These are phyloP conservation scores for Gossypium gossypioides DNA, from an alignment of 441 rosid genomes.

Conservation along the genomic window DNA sequence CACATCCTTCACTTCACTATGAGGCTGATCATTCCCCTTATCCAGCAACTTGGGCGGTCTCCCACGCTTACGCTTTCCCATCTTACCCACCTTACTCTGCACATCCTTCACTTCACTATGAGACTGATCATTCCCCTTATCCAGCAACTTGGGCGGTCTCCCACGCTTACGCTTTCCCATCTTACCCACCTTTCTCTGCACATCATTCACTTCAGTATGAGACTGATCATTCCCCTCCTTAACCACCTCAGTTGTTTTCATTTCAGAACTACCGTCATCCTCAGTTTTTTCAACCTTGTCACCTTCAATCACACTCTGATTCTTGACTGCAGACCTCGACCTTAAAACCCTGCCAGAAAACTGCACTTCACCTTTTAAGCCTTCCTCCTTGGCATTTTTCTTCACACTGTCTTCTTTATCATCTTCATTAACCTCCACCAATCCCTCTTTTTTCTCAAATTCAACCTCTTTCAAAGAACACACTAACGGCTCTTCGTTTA, in stretches of 20 bases:
- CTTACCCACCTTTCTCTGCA: constrained; percentile 6
- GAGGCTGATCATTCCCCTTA: background rate
- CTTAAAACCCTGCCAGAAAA: constrained; percentile 42
- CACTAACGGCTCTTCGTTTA: constrained; percentile 18
- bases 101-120: constrained; percentile 9
- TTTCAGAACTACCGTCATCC: constrained; percentile 6
- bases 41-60: background rate
- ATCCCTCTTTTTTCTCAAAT: constrained; percentile 15
- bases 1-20: background rate
- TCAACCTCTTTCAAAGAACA: constrained; percentile 11
- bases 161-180: background rate
- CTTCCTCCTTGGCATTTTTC: constrained; percentile 20
- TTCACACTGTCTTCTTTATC: constrained; percentile 19
- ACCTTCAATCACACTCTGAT: constrained; percentile 11
- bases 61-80: background rate
- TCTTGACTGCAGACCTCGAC: constrained; percentile 28
- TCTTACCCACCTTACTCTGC: constrained; percentile 9
- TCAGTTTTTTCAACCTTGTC: constrained; percentile 11
- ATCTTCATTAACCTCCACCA: constrained; percentile 17
- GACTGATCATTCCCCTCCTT: constrained; percentile 12
- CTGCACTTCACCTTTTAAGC: constrained; percentile 14
- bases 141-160: background rate
- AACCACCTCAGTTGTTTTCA: constrained; percentile 1
- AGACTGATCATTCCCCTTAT: background rate
- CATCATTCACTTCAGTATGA: constrained; percentile 10